Base-by-base conservation (phyloP, 352 stramenopile species). In the Phytophthora sojae region DNA sequence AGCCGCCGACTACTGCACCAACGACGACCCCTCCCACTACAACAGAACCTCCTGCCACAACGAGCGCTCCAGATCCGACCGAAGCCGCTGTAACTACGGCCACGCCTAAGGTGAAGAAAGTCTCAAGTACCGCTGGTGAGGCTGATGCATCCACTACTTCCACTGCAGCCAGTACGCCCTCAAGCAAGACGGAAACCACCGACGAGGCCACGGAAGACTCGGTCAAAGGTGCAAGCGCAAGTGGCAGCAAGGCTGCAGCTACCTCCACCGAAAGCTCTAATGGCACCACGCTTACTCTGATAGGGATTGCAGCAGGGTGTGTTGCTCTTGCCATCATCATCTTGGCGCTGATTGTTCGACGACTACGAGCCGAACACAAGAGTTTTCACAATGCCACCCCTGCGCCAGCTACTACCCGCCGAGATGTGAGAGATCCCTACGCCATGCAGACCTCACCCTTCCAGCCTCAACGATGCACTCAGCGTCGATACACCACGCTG, bases 401-500 rank as follows among this genome's bases (percentile, higher is more conserved):
- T n/a, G 45, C 45, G 12, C n/a, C 45, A 26, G 45, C 45, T 26
- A 26, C 45, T 14, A n/a, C 5, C n/a, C 9, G n/a, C 4, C n/a
- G 45, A 26, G 45, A 52, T 17, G 8, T 15, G 1, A 11, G n/a
- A n/a, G 45, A 52, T 52, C 17, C 7, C 6, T 52, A 52, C 9
- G 8, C n/a, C 3, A 14, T 52, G 19, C 45, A 52, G 25, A 52
- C 45, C 6, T 52, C 45, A 6, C 45, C 45, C 7, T 52, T 52
- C 45, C 45, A 52, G 2, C 0, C 45, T 2, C n/a, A 52, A 17
- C 45, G n/a, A 15, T 7, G 3, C 45, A 52, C 6, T 3, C n/a
- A 52, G 45, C 45, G 45, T n/a, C 45, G 45, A 52, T 52, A 52
- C 45, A 52, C 45, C 3, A 52, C 25, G 19, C 45, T 52, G 6